Base-by-base conservation (phyloP, 1,139 yeast genomes). In the Magnusiomyces tetraspermus region DNA sequence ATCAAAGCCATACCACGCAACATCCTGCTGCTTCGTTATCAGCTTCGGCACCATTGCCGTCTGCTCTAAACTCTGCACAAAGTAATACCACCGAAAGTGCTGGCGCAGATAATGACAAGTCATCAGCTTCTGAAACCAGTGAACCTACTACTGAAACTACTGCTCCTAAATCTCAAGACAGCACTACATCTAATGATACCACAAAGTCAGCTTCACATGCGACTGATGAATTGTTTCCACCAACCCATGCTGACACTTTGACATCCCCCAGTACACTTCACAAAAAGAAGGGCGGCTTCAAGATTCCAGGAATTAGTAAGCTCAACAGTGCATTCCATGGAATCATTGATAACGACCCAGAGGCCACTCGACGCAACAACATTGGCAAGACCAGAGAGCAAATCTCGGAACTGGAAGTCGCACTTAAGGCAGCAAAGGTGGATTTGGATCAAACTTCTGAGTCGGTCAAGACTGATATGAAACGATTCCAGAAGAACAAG, bases 271-370 rank as follows among this genome's bases (percentile, higher is more conserved):
- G 59, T 10, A 50, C 53, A 33, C 51, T 64, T 48, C 57, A 59
- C 41, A 67, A 67, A 60, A 64, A 63, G 56, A 50, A 60, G 31
- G 56, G 64, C 2, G 49, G 49, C 2, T 74, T 75, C 64, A 72
- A 72, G 54, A 67, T 75, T 42, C 78, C 78, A 0, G 77, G 77
- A 0, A 64, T 76, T 31, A 67, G 73, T 24, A 81, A 79, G 58
- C 68, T 83, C 33, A 78, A 83, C 41, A 80, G 76, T 60, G 83
- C 84, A 51, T 79, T 83, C 21, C 79, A 79, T 49, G 86, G 83
- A 52, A 78, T 83, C 46, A 81, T 83, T 58, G 89, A 83, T 59
- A 82, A 79, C 45, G 85, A 83, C 59, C 88, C 89, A 0, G 85
- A 80, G 56, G 73, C 79, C 42, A 76, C 85, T 2, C 71, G 88